phyloP scores from a whole-genome alignment of 306 rosid genomes.

The Castanea sativa region DNA sequence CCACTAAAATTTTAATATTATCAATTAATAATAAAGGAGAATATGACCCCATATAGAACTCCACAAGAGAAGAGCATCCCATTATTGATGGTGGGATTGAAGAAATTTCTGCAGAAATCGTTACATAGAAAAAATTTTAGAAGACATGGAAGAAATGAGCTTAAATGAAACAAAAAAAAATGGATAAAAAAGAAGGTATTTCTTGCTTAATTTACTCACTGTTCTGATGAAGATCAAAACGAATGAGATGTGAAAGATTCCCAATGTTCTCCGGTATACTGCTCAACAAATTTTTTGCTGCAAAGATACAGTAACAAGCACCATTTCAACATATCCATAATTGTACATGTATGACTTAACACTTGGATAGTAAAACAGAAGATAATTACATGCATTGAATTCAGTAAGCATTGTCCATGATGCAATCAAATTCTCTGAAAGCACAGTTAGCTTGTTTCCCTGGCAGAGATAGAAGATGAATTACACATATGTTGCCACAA shows the following conservation, averaged over 20 bases:
- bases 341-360: constrained; percentile 9
- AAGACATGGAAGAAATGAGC: constrained; percentile 18
- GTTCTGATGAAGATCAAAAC: constrained; percentile 82
- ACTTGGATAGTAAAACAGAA: constrained; percentile 12
- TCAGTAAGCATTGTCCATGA: constrained; percentile 86
- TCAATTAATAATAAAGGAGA: constrained; percentile 34
- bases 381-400: constrained; percentile 72
- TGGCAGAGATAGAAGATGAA: constrained; percentile 31
- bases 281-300: constrained; percentile 81
- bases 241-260: constrained; percentile 72
- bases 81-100: constrained; percentile 73
- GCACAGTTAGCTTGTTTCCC: constrained; percentile 77
- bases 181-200: neutral
- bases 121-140: constrained; percentile 16
- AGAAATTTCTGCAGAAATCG: constrained; percentile 61
- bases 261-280: constrained; percentile 76
- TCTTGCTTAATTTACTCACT: constrained; percentile 55
- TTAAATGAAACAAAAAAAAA: neutral
- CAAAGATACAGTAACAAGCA: constrained; percentile 21
- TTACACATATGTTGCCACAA: constrained; percentile 12
- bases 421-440: constrained; percentile 60
- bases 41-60: constrained; percentile 78
- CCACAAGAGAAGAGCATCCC: constrained; percentile 71
- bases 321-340: constrained; percentile 17
- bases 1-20: constrained; percentile 25